Base-by-base conservation (phyloP, 1,284 basidiomycete species). In the Heterobasidion parviporum region DNA sequence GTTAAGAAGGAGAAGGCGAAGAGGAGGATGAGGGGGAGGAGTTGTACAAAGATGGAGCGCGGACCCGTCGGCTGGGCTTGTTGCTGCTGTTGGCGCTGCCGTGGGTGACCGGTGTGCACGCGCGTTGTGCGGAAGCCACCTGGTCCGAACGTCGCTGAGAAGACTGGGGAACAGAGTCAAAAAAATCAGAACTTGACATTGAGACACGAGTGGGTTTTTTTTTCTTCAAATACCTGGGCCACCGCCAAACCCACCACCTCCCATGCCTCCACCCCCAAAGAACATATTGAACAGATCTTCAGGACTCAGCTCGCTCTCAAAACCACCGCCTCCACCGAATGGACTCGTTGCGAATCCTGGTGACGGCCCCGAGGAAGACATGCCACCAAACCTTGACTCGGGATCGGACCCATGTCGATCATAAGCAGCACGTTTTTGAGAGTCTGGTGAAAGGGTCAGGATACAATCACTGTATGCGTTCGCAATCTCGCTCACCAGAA, bases 261-360 rank as follows among this genome's bases (percentile, higher is more conserved):
- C 79, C 58, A 74, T 74, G 45, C 68, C 72, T 34, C 77, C 76
- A 12, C 78, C 85, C 16, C 88, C 87, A 20, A 99, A 99, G 82
- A 99, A 98, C 91, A 97, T 95, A 68, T 98, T 96, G 79, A 99
- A 99, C 54, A 99, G 68, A 61, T 99, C 96, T 71, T 98, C 94
- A 1, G 96, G 94, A 58, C 91, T 94, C 63, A 99, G 78, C 68
- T 98, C 95, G 54, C 85, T 85, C 9, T 92, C 89, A 63, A 89
- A 90, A 1, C 68, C 75, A 5, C 49, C 51, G 9, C 57, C 57
- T 4, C 57, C 57, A 10, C 46, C 44, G 35, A 82, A 86, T 34
- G 74, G 72, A 55, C 70, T 73, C 43, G 74, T 65, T 34, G 77
- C 72, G 68, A 82, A 87, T 15, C 78, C 76, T 15, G 79, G 67